A percentile compares a stretch with the other conserved stretches of the same genome.
Conservation (phyloP, 2,329 filamentous ascomycete species). For the Claviceps humidiphila region DNA sequence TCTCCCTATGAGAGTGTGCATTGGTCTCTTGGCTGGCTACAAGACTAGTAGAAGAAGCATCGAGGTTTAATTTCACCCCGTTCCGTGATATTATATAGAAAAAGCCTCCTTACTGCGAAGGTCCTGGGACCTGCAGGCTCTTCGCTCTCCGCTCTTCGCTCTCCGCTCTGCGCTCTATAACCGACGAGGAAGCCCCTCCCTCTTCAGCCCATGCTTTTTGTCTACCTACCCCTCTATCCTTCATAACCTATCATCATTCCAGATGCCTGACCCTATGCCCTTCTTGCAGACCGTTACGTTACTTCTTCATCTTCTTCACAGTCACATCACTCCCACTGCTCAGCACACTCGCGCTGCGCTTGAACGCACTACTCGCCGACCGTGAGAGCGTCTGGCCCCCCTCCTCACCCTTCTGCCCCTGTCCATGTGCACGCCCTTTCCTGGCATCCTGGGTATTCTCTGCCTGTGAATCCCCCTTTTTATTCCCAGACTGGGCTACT, state of each 20-base stretch:
- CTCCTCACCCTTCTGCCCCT: slow-evolving; percentile 6
- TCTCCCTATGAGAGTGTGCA: no score
- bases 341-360: slow-evolving; percentile 73
- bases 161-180: background rate
- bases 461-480: slow-evolving; percentile 4
- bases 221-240: background rate
- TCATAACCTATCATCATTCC: no score
- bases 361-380: slow-evolving; percentile 38
- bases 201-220: background rate
- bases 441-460: background rate
- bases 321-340: slow-evolving; percentile 56
- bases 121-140: no score
- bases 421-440: background rate
- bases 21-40: no score
- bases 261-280: no score
- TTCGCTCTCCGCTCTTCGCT: no score
- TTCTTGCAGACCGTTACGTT: slow-evolving; percentile 3
- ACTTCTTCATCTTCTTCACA: slow-evolving; percentile 43
- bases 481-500: slow-evolving; percentile 5
- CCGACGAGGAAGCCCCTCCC: background rate
- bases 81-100: no score
- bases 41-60: no score
- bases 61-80: no score
- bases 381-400: slow-evolving; percentile 17
- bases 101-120: no score